Base-by-base conservation (phyloP, 75 land plant species). In the Pinus taeda region DNA sequence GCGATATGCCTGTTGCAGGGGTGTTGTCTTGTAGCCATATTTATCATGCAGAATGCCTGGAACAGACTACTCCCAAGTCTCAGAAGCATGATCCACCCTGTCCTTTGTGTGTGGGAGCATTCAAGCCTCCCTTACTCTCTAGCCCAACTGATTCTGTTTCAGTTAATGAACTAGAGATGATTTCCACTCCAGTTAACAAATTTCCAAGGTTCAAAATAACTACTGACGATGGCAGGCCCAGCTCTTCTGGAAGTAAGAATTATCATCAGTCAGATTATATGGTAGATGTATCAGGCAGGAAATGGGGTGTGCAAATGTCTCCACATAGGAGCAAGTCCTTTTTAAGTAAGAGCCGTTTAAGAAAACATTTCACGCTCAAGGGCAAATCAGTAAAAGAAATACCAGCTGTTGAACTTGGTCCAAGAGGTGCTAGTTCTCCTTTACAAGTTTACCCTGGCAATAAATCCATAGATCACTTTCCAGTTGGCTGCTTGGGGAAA, bases 1-100 rank as follows among this genome's bases (percentile, higher is more conserved):
- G 82, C 15, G 98, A 95, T 70, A 88, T 89, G 90, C 96, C 95
- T 49, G 83, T 90, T 57, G 79, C 90, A 22, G 91, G 95, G 22
- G 91, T 95, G 55, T 87, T 95, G 69, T 83, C 86, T 3, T 92
- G 94, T 73, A 73, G 88, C 45, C 92, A 92, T 82, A 86, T 82
- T 26, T 92, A 84, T 74, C 94, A 92, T 75, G 89, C 90, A 29
- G 92, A 92, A 39, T 92, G 94, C 78, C 80, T 95, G 78, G 98
- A 95, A 53, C 93, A 87, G 57, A 79, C 75, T 26, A 91, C 93
- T 21, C 90, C 93, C 36, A 90, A 87, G 62, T 55, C 85, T 12
- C 79, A 82, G 36, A 88, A 66, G 57, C 89, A 81, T 76, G 98
- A 95, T 74, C 98, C 98, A 37, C 84, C 93, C 11, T 95, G 98